Conservation (phyloP, 2,329 filamentous ascomycete species). For the Alternaria novae-zelandiae region DNA sequence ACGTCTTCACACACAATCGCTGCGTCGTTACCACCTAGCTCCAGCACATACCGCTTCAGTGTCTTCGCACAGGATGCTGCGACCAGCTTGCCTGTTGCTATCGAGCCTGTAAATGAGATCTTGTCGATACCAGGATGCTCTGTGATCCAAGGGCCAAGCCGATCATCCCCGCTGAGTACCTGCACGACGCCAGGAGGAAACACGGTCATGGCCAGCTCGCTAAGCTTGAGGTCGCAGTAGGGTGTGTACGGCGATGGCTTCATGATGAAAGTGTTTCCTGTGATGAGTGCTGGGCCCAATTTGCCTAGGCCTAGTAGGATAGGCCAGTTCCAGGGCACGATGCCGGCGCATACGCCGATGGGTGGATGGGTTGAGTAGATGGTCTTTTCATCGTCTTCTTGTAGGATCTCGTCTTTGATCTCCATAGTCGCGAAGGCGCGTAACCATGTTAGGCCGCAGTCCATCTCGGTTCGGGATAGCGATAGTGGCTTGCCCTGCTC, state of each 20-base stretch:
- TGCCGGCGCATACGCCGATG: conserved; percentile 52
- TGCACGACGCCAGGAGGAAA: conserved; percentile 69
- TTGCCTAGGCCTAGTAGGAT: conserved; percentile 53
- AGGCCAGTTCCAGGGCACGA: conserved; percentile 54
- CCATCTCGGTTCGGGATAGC: conserved; percentile 25
- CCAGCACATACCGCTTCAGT: conserved; percentile 63
- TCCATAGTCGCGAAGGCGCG: conserved; percentile 40
- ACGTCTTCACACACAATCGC: conserved; percentile 63
- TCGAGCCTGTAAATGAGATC: conserved; percentile 69
- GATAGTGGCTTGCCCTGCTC: conserved; percentile 36
- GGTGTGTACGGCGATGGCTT: conserved; percentile 65
- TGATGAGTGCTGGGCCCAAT: conserved; percentile 63
- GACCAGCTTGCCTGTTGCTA: conserved; percentile 64
- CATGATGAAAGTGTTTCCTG: conserved; percentile 63
- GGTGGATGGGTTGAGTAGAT: conserved; percentile 52
- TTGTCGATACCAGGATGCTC: conserved; percentile 65
- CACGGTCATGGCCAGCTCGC: conserved; percentile 62
- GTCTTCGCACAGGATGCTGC: conserved; percentile 62
- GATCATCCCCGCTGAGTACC: conserved; percentile 64
- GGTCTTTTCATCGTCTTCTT: conserved; percentile 52
- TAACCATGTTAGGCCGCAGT: conserved; percentile 30
- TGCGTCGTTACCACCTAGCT: conserved; percentile 64
- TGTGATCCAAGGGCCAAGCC: conserved; percentile 65
- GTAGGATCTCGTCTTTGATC: conserved; percentile 45
- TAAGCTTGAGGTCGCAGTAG: conserved; percentile 64